These are phyloP conservation scores for Paspalum notatum DNA, from an alignment of 176 grass and related monocot species.

Conservation along the genomic window DNA sequence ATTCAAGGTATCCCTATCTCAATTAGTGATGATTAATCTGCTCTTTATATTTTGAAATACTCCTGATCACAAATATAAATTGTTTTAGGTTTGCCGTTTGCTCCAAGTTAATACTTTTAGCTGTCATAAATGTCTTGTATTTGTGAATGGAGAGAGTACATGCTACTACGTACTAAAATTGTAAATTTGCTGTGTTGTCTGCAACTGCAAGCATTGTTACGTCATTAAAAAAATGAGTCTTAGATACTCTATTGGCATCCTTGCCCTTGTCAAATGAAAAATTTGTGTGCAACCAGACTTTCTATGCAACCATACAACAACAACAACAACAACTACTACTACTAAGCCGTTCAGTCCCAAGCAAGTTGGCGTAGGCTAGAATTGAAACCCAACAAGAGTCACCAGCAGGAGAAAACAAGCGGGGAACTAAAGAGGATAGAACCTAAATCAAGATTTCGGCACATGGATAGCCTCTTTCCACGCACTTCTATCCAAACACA, in stretches of 20 bases:
- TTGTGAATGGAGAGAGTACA: background rate
- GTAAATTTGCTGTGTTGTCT: background rate
- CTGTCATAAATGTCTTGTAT: background rate
- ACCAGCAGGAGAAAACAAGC: too few species aligned
- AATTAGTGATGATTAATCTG: background rate
- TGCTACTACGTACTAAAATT: background rate
- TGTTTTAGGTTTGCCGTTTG: background rate
- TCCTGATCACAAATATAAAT: background rate
- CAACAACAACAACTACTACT: too few species aligned
- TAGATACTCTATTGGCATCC: conserved; percentile 2
- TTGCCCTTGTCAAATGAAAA: background rate
- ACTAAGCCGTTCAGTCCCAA: too few species aligned
- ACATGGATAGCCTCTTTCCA: too few species aligned
- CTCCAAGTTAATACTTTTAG: conserved; percentile 8
- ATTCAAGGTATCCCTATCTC: conserved; percentile 68
- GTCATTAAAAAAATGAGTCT: background rate
- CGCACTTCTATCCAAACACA: too few species aligned
- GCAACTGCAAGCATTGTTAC: background rate
- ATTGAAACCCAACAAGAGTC: too few species aligned
- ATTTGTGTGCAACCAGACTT: too few species aligned
- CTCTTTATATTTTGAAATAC: conserved; percentile 9
- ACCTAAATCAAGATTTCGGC: too few species aligned
- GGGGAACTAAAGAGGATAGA: too few species aligned
- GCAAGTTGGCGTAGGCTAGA: too few species aligned
- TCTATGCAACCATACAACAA: too few species aligned